Evolutionary conservation across 2,329 filamentous ascomycete genomes (phyloP), one percentile per base, ranked within the genome.

Genomic region (Trichoderma guizhouense): DNA sequence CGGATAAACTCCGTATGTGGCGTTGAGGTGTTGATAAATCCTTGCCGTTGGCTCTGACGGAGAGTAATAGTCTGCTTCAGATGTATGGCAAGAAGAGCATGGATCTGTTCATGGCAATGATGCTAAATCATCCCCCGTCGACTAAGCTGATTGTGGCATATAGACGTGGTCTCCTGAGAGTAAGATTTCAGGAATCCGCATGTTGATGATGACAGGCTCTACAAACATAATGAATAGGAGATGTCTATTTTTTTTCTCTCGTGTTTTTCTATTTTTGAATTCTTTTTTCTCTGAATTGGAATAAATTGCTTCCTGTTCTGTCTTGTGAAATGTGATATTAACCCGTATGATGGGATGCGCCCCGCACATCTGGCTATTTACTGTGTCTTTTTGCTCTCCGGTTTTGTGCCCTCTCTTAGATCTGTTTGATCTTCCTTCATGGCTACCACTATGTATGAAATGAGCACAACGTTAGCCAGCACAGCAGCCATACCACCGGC

Each of bases 381-480:
- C 74, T 83, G 81, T 58, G 84, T 81, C 78, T 89, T 89, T 81
- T 88, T 89, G 67, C 77, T 80, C 69, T 85, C 83, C 53, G 78
- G 77, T 76, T 83, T 83, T 73, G 77, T 76, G 53, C 84, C 84
- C 73, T 84, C 84, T 43, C 78, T 73, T 74, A 83, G 82, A 21
- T 87, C 86, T 3, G 83, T 83, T 75, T 88, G 84, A 78, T 98
- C 96, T 81, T 99, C 96, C 73, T 88, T 90, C 88, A 97, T 95
- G 5, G 96, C 96, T 24, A 97, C 93, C 71, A 98, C 84, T 57
- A 98, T 89, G 81, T 98, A 99, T n/a, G 88, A 90, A 71, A 98
- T 88, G 65, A 99, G 84, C 4, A 99, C 94, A 2, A 97, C 88
- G 77, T 99, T 99, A 14, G 96, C 96, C 80, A 97, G 90, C 65